Evolutionary conservation across 2,329 filamentous ascomycete species (phyloP).

Genomic region (Calonectria fujianensis): DNA sequence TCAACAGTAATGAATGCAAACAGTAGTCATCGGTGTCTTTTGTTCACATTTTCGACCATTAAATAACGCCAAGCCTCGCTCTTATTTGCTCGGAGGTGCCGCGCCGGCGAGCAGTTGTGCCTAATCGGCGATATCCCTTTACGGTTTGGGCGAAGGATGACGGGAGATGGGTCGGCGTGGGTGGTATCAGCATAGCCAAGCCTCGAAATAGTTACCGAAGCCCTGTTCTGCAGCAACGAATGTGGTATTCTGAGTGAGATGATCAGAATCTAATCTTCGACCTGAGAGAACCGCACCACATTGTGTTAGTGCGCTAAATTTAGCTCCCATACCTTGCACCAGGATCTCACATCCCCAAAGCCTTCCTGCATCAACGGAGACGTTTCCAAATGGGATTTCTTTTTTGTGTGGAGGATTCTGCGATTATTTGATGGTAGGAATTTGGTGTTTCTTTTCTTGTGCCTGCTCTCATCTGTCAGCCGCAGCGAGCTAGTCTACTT

Average conservation of each 20-base stretch:
- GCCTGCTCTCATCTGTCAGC: neutral
- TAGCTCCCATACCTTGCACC: neutral
- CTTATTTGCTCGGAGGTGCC: neutral
- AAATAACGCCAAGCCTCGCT: neutral
- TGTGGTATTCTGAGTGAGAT: slow-evolving; percentile 9
- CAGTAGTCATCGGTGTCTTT: too few relatives aligned
- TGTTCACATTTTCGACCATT: too few relatives aligned
- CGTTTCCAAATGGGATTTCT: neutral
- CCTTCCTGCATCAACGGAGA: neutral
- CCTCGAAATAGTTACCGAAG: slow-evolving; percentile 1
- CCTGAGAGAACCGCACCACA: too few relatives aligned
- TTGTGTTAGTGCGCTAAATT: neutral
- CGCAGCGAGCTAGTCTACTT: neutral
- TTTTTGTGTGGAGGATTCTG: neutral
- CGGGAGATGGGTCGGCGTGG: neutral
- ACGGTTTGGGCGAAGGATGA: slow-evolving; percentile 12
- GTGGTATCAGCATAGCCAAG: neutral
- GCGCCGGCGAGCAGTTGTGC: neutral
- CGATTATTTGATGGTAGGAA: too few relatives aligned
- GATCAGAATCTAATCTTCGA: neutral
- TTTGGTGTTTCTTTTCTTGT: neutral
- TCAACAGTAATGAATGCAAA: neutral
- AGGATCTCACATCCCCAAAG: too few relatives aligned
- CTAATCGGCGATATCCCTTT: slow-evolving; percentile 17
- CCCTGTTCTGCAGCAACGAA: neutral